phyloP scores from a whole-genome alignment of 306 rosid species.

The Cicer chorassanicum region DNA sequence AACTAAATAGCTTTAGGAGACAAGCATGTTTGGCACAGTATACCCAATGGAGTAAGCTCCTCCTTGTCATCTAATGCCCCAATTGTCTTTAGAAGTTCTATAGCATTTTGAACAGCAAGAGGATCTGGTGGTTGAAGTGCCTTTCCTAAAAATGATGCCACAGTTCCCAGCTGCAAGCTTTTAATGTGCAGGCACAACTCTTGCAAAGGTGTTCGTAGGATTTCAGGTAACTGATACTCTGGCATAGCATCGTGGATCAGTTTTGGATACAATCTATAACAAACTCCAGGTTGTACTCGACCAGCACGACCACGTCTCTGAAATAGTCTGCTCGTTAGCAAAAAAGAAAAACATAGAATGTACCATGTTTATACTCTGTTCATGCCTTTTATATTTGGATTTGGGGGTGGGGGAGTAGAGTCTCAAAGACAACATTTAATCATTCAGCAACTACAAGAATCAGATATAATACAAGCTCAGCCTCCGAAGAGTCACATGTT shows the following conservation, averaged over 20 bases:
- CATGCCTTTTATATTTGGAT: slow-evolving; percentile 23
- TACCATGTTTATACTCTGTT: slow-evolving; percentile 29
- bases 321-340: slow-evolving; percentile 44
- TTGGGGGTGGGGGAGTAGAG: neutral
- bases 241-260: slow-evolving; percentile 87
- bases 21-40: slow-evolving; percentile 35
- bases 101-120: slow-evolving; percentile 91
- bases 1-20: slow-evolving; percentile 40
- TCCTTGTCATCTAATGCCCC: slow-evolving; percentile 87
- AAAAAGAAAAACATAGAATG: slow-evolving; percentile 36
- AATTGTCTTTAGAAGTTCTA: slow-evolving; percentile 90
- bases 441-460: slow-evolving; percentile 27
- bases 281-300: slow-evolving; percentile 95
- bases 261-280: slow-evolving; percentile 89
- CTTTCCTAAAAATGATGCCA: slow-evolving; percentile 85
- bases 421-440: slow-evolving; percentile 40
- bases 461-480: slow-evolving; percentile 33
- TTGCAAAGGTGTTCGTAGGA: slow-evolving; percentile 95
- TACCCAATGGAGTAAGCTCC: slow-evolving; percentile 95
- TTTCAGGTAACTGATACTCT: slow-evolving; percentile 90
- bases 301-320: slow-evolving; percentile 99
- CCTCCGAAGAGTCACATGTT: slow-evolving; percentile 25
- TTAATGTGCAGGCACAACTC: slow-evolving; percentile 95
- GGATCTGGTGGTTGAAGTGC: slow-evolving; percentile 98
- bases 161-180: slow-evolving; percentile 91